Conservation (phyloP, 192 early-diverging fungal species). For the Mortierella claussenii region DNA sequence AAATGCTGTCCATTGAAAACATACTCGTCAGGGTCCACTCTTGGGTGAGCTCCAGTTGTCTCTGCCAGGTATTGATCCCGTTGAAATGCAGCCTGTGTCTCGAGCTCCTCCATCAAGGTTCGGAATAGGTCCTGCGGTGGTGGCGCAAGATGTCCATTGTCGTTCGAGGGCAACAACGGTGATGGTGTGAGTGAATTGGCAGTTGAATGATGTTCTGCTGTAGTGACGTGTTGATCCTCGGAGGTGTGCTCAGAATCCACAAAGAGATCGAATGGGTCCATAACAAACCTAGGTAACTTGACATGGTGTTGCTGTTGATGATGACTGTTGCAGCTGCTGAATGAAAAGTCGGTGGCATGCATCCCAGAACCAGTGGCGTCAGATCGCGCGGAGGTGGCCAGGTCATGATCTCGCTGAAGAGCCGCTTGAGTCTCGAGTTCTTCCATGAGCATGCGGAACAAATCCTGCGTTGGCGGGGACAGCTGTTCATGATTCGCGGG, state of each 20-base stretch:
- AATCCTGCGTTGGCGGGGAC: slow-evolving; percentile 42
- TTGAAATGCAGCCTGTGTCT: slow-evolving; percentile 40
- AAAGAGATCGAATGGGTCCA: slow-evolving; percentile 26
- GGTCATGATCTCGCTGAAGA: slow-evolving; percentile 29
- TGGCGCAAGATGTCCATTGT: slow-evolving; percentile 5
- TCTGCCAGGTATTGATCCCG: slow-evolving; percentile 33
- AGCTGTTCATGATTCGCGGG: slow-evolving; percentile 13
- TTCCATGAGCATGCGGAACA: slow-evolving; percentile 48
- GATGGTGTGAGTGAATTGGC: neutral
- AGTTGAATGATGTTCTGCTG: neutral
- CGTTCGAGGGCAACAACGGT: neutral
- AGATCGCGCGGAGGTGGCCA: slow-evolving; percentile 14
- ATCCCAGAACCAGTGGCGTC: neutral
- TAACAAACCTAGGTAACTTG: slow-evolving; percentile 24
- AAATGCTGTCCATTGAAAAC: slow-evolving; percentile 47
- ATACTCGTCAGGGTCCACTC: slow-evolving; percentile 35
- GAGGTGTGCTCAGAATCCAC: slow-evolving; percentile 5
- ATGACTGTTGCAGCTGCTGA: neutral
- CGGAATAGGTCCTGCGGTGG: slow-evolving; percentile 28
- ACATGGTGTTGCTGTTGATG: slow-evolving; percentile 21
- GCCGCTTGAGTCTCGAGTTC: slow-evolving; percentile 38
- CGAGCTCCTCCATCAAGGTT: slow-evolving; percentile 37
- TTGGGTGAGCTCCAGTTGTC: slow-evolving; percentile 14
- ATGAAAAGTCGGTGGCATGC: slow-evolving; percentile 3
- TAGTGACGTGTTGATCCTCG: neutral